Evolutionary conservation across 371 early-diverging fungal genomes (phyloP), one percentile per base, ranked within the genome.

Genomic region (Actinomortierella ambigua): DNA sequence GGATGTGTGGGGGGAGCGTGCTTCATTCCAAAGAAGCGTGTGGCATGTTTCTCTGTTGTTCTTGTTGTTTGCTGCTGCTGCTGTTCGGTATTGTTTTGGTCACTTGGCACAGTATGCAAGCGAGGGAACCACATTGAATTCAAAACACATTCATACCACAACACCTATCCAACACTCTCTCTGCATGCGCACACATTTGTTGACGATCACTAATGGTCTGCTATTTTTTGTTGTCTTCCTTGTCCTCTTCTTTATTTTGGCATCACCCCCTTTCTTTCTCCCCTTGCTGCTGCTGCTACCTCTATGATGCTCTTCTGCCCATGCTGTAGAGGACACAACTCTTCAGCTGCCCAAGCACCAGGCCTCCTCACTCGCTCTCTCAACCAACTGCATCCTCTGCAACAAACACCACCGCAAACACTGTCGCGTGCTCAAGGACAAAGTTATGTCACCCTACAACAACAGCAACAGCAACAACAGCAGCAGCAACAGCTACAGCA

Each of bases 401-500:
- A 48, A 8, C 48, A 48, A 22, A 48, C 48, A 24, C 48, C 18
- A 8, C 8, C 48, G 22, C 48, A 18, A 20, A 24, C 48, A 1
- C 48, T 18, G 20, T 11, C 18, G 15, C 8, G 22, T 22, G 2
- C 48, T 20, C 22, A 5, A 63, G 20, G 46, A 18, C 18, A 20
- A 18, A 22, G 3, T 24, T 22, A 11, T 24, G 24, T 22, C 27
- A 27, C 4, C 52, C 57, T 53, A 9, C 26, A 9, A 11, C 58
- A 53, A 42, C 8, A 43, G 28, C 52, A 49, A 17, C 53, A 69
- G 17, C 63, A 63, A 26, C 69, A 63, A 17, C 61, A 59, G 14
- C 66, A 59, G 42, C 60, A 55, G 17, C 65, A 66, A 20, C 59
- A 59, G 44, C 65, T 55, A 22, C 59, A 49, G 7, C 61, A 59